Evolutionary conservation across 331 rosid species (phyloP), one percentile per base, ranked within the genome.

Genomic region (Rhamnella rubrinervis): DNA sequence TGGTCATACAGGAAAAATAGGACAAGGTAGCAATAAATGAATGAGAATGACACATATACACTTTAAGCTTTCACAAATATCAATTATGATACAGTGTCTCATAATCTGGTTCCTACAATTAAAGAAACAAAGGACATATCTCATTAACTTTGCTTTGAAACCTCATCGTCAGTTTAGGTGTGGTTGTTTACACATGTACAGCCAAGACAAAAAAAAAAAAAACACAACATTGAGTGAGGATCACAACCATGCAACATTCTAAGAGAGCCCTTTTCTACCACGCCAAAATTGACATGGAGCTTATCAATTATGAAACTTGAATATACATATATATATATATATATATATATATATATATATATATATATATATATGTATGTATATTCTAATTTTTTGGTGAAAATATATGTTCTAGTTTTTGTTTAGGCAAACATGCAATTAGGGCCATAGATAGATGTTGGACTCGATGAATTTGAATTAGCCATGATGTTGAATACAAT

Each of bases 91-190:
- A 68, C 28, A 39, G 18, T 51, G 49, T 63, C 38, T 26, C 59
- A 67, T 61, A 55, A 41, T 63, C 71, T 75, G 76, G 77, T 82
- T 71, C 67, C 73, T 67, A 64, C 84, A 76, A 77, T 74, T 87
- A 8, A 73, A 78, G 89, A 68, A 78, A 87, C 5, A 70, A 52
- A 76, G 84, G 77, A 80, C 85, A 72, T 56, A 78, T 19, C n/a
- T 72, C 73, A 49, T 55, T 25, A 73, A 52, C 18, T n/a, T 58
- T 21, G 35, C 18, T 66, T 56, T 25, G 40, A 70, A 57, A 4
- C 59, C 35, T 56, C 41, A 17, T 18, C 55, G 35, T 17, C 15
- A 51, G 44, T 26, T 40, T 41, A 19, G 65, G 23, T n/a, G 56
- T 68, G 55, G 31, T 64, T 53, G 19, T 53, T 53, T 10, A 53